These are phyloP conservation scores for Trichocomaceae sp. DNA, from an alignment of 2,329 filamentous ascomycete species.

Conservation along the genomic window DNA sequence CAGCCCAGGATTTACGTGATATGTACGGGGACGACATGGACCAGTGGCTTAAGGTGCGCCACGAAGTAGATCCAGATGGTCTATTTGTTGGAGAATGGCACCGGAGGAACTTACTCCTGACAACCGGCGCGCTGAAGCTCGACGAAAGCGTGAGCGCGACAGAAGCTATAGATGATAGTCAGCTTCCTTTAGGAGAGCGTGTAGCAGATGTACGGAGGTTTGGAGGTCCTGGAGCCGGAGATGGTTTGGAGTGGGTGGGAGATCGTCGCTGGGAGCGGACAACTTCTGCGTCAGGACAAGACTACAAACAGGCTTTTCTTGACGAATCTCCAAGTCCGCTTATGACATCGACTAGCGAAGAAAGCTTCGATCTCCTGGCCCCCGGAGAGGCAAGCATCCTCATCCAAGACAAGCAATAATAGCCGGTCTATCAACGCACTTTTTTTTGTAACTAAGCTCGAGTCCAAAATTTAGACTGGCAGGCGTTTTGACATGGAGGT, in stretches of 20 bases:
- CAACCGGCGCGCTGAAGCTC: neutral
- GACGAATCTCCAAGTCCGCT: conserved; percentile 27
- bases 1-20: conserved; percentile 52
- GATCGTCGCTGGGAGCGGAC: conserved; percentile 25
- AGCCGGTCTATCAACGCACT: neutral
- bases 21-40: conserved; percentile 65
- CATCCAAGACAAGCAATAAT: conserved; percentile 8
- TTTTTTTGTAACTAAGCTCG: neutral
- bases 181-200: conserved; percentile 37
- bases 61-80: conserved; percentile 68
- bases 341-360: conserved; percentile 39
- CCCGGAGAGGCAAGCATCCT: conserved; percentile 40
- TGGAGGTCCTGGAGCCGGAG: conserved; percentile 26
- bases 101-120: conserved; percentile 55
- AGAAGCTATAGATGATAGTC: conserved; percentile 8
- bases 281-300: neutral
- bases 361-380: conserved; percentile 43
- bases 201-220: conserved; percentile 30
- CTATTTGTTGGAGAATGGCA: conserved; percentile 94
- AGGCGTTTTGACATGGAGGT: neutral
- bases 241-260: conserved; percentile 39
- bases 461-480: neutral
- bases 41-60: conserved; percentile 61
- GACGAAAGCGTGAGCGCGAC: conserved; percentile 14
- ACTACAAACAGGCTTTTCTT: conserved; percentile 7